Evolutionary conservation across 2,329 filamentous ascomycete species (phyloP).

Genomic region (Leptoxyphium fumago): DNA sequence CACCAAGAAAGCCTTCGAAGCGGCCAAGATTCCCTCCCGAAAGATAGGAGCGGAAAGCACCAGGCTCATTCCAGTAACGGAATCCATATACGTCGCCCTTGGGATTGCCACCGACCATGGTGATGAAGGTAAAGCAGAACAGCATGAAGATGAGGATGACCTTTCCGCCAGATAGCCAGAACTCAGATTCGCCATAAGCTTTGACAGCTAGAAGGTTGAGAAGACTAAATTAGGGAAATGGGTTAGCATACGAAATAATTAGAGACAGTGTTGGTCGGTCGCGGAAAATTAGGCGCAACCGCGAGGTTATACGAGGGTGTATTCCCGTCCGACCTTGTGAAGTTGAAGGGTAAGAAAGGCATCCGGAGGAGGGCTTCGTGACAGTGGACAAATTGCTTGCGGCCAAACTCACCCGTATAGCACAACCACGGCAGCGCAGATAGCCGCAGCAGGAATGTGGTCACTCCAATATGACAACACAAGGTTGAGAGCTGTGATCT

Average conservation of each 20-base stretch:
- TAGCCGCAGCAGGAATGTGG: conserved; percentile 27
- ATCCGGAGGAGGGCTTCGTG: too few species aligned
- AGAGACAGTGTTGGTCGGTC: too few species aligned
- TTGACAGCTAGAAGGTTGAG: conserved; percentile 33
- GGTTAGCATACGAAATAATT: neutral
- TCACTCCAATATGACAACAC: conserved; percentile 29
- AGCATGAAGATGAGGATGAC: conserved; percentile 31
- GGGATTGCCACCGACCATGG: conserved; percentile 22
- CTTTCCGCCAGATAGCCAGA: conserved; percentile 40
- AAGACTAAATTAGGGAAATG: conserved; percentile 7
- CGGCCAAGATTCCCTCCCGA: conserved; percentile 15
- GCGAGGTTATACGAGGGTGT: too few species aligned
- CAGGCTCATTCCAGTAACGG: conserved; percentile 27
- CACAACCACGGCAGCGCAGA: conserved; percentile 27
- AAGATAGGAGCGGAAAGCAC: conserved; percentile 18
- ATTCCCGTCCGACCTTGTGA: too few species aligned
- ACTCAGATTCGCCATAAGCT: conserved; percentile 29
- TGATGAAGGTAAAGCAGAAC: conserved; percentile 25
- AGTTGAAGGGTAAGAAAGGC: too few species aligned
- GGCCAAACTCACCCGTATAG: conserved; percentile 24
- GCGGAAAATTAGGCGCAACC: too few species aligned
- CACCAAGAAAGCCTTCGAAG: conserved; percentile 23
- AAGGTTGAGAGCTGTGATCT: conserved; percentile 32
- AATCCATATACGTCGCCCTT: conserved; percentile 26
- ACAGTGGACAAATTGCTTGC: neutral